phyloP scores from a whole-genome alignment of 345 rosid species.

The Gossypium thurberi region DNA sequence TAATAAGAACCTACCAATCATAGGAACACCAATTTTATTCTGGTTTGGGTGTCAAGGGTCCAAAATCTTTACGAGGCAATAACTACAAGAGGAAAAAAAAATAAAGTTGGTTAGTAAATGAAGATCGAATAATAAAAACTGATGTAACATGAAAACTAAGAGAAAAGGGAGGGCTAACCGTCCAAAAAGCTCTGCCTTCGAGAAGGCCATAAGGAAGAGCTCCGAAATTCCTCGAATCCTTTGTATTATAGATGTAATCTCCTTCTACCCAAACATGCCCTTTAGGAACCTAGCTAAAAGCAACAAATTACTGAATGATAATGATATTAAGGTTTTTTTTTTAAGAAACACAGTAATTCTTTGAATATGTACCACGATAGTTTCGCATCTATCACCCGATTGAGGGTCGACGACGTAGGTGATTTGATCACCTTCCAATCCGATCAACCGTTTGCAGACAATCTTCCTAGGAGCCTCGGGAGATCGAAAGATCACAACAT shows the following conservation, averaged over 20 bases:
- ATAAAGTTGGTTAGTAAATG: neutral
- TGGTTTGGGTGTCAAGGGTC: slow-evolving; percentile 21
- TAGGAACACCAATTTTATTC: neutral
- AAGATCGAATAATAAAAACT: neutral
- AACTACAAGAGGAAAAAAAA: slow-evolving; percentile 22
- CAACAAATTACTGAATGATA: too few relatives aligned
- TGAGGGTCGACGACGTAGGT: slow-evolving; percentile 42
- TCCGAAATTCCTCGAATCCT: slow-evolving; percentile 71
- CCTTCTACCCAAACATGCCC: slow-evolving; percentile 76
- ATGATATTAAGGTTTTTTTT: neutral
- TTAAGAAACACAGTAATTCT: neutral
- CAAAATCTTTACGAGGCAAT: slow-evolving; percentile 57
- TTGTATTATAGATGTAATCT: slow-evolving; percentile 48
- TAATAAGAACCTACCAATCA: too few relatives aligned
- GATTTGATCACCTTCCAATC: slow-evolving; percentile 55
- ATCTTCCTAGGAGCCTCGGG: slow-evolving; percentile 43
- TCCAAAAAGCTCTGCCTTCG: slow-evolving; percentile 52
- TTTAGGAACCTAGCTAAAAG: slow-evolving; percentile 48
- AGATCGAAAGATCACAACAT: slow-evolving; percentile 54
- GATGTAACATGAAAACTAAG: too few relatives aligned
- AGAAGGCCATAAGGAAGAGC: slow-evolving; percentile 71
- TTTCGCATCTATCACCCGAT: slow-evolving; percentile 27
- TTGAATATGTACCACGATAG: slow-evolving; percentile 38
- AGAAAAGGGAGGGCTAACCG: slow-evolving; percentile 34
- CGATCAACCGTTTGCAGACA: slow-evolving; percentile 51